Evolutionary conservation across 805 yeast genomes (phyloP), one percentile per base, ranked within the genome.

Genomic region (Danielozyma ontarioensis): DNA sequence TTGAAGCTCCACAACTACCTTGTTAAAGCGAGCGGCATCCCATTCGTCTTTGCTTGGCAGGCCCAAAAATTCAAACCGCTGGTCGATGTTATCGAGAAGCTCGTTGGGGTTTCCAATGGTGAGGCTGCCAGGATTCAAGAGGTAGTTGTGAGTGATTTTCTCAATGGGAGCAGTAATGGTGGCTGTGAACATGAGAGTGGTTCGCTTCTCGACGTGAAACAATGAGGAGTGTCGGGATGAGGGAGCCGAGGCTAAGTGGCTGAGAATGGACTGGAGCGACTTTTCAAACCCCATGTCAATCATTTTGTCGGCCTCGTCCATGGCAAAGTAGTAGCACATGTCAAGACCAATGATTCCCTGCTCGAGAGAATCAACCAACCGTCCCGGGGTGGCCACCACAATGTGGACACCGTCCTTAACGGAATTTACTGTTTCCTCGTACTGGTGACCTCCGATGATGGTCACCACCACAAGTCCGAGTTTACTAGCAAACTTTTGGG

Each of bases 241-340:
- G 4, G 48, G 39, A 0, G 55, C 40, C n/a, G 32, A 32, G 13
- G 33, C 35, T n/a, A 85, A 62, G 24, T 62, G 62, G 3, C 62
- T 64, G 32, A 83, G 55, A 12, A 90, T 76, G 27, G 70, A 66
- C 15, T 70, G 72, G 29, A 90, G 74, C 49, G 87, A 87, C 22
- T 75, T 82, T 53, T 87, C 96, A 54, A 90, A 90, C 3, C 97
- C 97, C 76, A 90, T 72, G 54, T 88, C 96, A 27, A 90, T 79
- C 97, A 90, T 90, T 44, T 89, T 69, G 57, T 90, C 98, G 2
- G 96, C 96, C 59, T 90, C 98, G 62, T 90, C 98, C 64, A 89
- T 69, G 2, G 85, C 80, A 15, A 90, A 59, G 40, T 78, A 82
- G 40, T 70, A 70, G 40, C 95, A 76, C 37, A 76, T 75, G 25